Evolutionary conservation across 2,329 filamentous ascomycete genomes (phyloP).

Genomic region (Huntiella decipiens): DNA sequence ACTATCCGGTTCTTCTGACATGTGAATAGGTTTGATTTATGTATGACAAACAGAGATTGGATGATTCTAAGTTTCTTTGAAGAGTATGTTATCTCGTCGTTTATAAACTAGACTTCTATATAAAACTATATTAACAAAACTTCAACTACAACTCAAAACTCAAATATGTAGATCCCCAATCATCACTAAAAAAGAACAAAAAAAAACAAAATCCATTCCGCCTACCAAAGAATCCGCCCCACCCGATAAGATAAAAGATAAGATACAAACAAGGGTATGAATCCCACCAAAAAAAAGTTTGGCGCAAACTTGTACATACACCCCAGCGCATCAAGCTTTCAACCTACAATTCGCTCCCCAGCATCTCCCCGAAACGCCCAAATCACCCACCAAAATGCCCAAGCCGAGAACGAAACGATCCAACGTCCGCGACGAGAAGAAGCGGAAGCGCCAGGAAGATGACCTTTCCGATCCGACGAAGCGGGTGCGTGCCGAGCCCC

Average conservation of each 20-base stretch:
- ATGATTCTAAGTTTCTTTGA: no score
- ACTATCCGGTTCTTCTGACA: no score
- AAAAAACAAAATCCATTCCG: no score
- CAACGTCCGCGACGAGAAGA: slow-evolving; percentile 22
- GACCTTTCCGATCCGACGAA: slow-evolving; percentile 12
- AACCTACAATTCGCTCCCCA: background rate
- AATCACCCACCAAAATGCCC: slow-evolving; percentile 19
- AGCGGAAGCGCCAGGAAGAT: slow-evolving; percentile 21
- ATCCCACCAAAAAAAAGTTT: slow-evolving; percentile 5
- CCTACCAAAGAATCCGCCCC: no score
- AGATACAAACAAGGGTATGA: slow-evolving; percentile 10
- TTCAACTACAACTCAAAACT: no score
- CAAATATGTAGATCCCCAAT: no score
- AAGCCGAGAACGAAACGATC: slow-evolving; percentile 26
- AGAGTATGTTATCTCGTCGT: no score
- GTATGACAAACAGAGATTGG: no score
- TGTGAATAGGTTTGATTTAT: no score
- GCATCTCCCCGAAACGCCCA: background rate
- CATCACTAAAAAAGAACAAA: no score
- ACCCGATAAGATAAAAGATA: slow-evolving; percentile 14
- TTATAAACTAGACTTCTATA: no score
- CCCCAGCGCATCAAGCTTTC: background rate
- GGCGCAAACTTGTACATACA: background rate
- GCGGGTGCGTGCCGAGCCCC: slow-evolving; percentile 14
- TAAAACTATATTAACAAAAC: no score